These are phyloP conservation scores for Phaeosphaeriaceae sp. DNA, from an alignment of 2,329 filamentous ascomycete genomes.

Conservation along the genomic window DNA sequence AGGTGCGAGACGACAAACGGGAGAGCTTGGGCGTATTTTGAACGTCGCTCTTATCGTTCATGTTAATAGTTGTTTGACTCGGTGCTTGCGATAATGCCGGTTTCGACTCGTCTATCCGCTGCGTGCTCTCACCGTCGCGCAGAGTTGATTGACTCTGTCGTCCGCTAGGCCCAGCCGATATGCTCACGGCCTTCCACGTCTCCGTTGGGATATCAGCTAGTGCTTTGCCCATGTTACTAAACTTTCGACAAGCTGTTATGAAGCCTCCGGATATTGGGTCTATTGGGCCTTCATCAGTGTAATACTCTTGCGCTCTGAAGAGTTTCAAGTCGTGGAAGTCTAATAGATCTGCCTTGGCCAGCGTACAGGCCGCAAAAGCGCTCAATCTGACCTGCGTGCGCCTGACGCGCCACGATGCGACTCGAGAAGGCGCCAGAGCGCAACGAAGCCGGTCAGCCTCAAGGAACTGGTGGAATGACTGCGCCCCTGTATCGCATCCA, in stretches of 20 bases:
- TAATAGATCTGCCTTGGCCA: slow-evolving; percentile 21
- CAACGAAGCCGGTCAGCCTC: slow-evolving; percentile 33
- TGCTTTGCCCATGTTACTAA: slow-evolving; percentile 69
- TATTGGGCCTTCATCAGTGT: slow-evolving; percentile 19
- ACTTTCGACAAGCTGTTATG: slow-evolving; percentile 66
- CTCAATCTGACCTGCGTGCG: slow-evolving; percentile 27
- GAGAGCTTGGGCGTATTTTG: background rate
- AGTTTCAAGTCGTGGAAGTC: slow-evolving; percentile 25
- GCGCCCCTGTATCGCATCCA: slow-evolving; percentile 33
- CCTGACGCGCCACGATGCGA: slow-evolving; percentile 33
- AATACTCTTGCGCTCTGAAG: slow-evolving; percentile 20
- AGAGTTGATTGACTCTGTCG: slow-evolving; percentile 7
- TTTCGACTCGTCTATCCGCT: background rate
- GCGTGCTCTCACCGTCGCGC: background rate
- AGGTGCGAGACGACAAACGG: background rate
- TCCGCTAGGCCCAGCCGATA: slow-evolving; percentile 9
- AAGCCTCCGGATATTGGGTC: slow-evolving; percentile 26
- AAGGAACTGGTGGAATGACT: slow-evolving; percentile 32
- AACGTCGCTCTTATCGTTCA: background rate
- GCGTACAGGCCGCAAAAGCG: slow-evolving; percentile 31
- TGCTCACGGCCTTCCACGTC: slow-evolving; percentile 50
- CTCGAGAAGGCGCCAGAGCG: slow-evolving; percentile 25
- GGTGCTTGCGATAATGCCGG: background rate
- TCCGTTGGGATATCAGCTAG: slow-evolving; percentile 71
- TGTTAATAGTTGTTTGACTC: background rate